These are phyloP conservation scores for Blyttiomyces sp. DNA, from an alignment of 371 early-diverging fungal genomes.

Conservation along the genomic window DNA sequence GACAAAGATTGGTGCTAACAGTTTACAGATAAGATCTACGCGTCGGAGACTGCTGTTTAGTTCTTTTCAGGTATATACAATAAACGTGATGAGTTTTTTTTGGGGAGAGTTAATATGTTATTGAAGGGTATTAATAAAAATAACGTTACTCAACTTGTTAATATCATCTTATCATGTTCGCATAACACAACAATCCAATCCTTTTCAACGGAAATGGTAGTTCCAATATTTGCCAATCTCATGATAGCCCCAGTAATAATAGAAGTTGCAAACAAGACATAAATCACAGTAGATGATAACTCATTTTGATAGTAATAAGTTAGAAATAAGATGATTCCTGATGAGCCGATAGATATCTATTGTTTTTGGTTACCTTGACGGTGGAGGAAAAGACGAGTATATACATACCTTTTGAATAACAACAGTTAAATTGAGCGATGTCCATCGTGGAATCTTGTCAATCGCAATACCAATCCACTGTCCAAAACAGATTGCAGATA, in stretches of 20 bases:
- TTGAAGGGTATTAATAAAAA: too few species aligned
- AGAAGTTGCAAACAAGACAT: slow-evolving; percentile 15
- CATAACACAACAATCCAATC: slow-evolving; percentile 50
- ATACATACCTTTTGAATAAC: slow-evolving; percentile 26
- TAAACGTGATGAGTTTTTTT: too few species aligned
- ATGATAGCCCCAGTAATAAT: slow-evolving; percentile 34
- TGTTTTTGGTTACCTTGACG: too few species aligned
- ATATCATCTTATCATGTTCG: slow-evolving; percentile 20
- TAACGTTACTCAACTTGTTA: slow-evolving; percentile 26
- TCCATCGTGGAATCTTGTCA: slow-evolving; percentile 6
- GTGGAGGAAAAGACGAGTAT: too few species aligned
- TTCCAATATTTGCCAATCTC: slow-evolving; percentile 39
- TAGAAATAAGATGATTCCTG: too few species aligned
- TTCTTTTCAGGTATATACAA: too few species aligned
- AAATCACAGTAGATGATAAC: too few species aligned
- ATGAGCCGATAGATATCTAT: too few species aligned
- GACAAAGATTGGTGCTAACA: slow-evolving; percentile 41
- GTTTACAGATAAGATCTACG: slow-evolving; percentile 52
- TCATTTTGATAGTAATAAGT: too few species aligned
- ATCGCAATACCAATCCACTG: slow-evolving; percentile 18
- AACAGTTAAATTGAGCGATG: slow-evolving; percentile 11
- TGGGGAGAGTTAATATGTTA: too few species aligned
- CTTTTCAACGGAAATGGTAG: slow-evolving; percentile 44
- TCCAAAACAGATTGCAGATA: slow-evolving; percentile 18
- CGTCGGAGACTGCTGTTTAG: too few species aligned